Conservation (phyloP, 352 stramenopile species). For the Blastocystis sp. region DNA sequence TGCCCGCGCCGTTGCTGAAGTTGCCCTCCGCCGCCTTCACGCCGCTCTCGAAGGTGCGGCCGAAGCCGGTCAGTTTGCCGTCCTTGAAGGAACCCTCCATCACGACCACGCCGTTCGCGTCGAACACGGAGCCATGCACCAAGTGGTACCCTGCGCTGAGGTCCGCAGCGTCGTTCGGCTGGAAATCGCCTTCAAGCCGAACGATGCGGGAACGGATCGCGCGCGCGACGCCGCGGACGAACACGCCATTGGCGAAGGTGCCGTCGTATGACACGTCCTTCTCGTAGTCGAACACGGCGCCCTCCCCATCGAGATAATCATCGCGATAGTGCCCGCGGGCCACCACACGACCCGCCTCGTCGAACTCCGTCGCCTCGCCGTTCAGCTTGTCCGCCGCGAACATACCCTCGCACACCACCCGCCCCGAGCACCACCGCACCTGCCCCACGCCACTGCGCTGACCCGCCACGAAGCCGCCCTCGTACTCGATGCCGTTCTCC, state of each 20-base stretch:
- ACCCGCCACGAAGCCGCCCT: neutral
- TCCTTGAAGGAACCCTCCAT: neutral
- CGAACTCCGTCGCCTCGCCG: neutral
- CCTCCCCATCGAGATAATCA: neutral
- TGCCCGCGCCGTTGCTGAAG: neutral
- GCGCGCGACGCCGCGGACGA: neutral
- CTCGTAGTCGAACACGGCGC: neutral
- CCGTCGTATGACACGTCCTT: neutral
- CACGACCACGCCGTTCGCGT: neutral
- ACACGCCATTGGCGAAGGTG: neutral
- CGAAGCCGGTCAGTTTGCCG: neutral
- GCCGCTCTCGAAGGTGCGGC: neutral
- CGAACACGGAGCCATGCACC: neutral
- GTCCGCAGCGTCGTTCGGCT: neutral
- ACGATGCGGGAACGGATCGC: neutral
- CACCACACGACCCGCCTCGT: neutral
- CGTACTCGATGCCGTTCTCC: neutral
- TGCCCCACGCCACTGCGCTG: neutral
- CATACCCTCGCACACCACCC: neutral
- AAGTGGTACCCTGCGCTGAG: neutral
- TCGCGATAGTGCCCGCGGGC: neutral
- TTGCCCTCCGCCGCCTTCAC: neutral
- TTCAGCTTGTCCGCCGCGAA: conserved; percentile 8
- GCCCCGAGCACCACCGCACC: neutral
- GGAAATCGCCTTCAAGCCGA: conserved; percentile 3